phyloP scores from a whole-genome alignment of 345 rosid genomes.

The Heritiera littoralis region DNA sequence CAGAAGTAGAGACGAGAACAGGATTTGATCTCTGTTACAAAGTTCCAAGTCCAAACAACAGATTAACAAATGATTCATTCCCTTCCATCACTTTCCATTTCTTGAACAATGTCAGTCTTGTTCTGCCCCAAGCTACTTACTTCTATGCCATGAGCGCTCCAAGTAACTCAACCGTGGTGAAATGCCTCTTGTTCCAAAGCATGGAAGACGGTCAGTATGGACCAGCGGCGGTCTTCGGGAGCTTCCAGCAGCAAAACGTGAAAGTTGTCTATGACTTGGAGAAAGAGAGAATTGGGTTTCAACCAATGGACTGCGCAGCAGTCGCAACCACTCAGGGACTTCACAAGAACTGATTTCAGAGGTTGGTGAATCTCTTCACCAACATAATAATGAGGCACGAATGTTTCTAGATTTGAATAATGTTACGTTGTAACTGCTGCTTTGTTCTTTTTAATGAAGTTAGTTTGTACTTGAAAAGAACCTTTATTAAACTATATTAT shows the following conservation, averaged over 20 bases:
- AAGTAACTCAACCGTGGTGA: constrained; percentile 56
- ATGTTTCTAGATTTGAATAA: constrained; percentile 4
- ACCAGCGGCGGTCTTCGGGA: constrained; percentile 78
- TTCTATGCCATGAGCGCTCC: constrained; percentile 85
- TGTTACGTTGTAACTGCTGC: background rate
- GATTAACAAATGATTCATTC: constrained; percentile 29
- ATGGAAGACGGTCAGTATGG: constrained; percentile 75
- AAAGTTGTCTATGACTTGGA: constrained; percentile 77
- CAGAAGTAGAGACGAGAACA: constrained; percentile 48
- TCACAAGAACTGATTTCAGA: constrained; percentile 34
- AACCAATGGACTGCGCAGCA: constrained; percentile 69
- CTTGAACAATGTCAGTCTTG: constrained; percentile 66
- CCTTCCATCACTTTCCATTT: constrained; percentile 72
- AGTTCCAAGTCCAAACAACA: constrained; percentile 63
- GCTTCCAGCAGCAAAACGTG: constrained; percentile 84
- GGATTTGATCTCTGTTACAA: constrained; percentile 83
- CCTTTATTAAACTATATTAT: background rate
- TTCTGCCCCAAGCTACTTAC: constrained; percentile 55
- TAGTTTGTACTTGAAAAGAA: constrained; percentile 15
- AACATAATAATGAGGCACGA: constrained; percentile 9
- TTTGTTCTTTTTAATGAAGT: background rate
- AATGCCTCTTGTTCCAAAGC: constrained; percentile 68
- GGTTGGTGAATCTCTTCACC: background rate
- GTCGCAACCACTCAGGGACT: constrained; percentile 56
- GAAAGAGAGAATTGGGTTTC: constrained; percentile 78